Conservation (phyloP, 1,284 basidiomycete genomes). For the Sporisorium sorghi region DNA sequence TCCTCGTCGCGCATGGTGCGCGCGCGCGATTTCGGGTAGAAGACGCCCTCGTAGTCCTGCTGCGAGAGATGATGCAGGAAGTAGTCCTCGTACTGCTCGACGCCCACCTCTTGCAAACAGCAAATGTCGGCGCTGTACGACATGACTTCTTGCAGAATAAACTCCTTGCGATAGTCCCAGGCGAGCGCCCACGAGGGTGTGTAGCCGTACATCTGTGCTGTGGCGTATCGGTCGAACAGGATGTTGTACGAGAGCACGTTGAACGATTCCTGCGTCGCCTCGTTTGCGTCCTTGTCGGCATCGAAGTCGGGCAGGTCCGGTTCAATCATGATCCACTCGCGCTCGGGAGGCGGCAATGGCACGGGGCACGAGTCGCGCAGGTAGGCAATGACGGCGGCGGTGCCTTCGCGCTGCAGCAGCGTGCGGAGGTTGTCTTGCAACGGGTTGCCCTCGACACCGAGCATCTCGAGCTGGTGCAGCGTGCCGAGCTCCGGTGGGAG, state of each 20-base stretch:
- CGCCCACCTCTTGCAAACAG: conserved; percentile 91
- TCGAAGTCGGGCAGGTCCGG: conserved; percentile 74
- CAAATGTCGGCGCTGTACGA: conserved; percentile 88
- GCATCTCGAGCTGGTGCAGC: conserved; percentile 89
- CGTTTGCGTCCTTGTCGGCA: conserved; percentile 47
- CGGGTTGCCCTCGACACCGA: conserved; percentile 97
- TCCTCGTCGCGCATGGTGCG: conserved; percentile 92
- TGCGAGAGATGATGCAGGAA: conserved; percentile 82
- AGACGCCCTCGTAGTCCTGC: conserved; percentile 89
- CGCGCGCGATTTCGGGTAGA: conserved; percentile 92
- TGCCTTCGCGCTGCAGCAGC: conserved; percentile 92
- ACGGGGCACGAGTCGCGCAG: conserved; percentile 88
- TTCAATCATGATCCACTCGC: conserved; percentile 83
- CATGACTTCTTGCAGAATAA: conserved; percentile 88
- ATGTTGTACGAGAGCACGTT: conserved; percentile 93
- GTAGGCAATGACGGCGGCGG: conserved; percentile 84
- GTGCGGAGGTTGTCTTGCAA: conserved; percentile 81
- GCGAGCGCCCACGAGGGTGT: conserved; percentile 94
- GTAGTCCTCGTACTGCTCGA: conserved; percentile 91
- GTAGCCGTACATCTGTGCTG: conserved; percentile 91
- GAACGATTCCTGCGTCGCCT: conserved; percentile 74
- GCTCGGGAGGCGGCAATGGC: conserved; percentile 83
- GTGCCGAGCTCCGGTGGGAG: conserved; percentile 90
- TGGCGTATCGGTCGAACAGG: conserved; percentile 90
- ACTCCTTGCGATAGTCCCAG: conserved; percentile 93